Conservation (phyloP, 2,329 filamentous ascomycete genomes). For the Moelleriella libera region DNA sequence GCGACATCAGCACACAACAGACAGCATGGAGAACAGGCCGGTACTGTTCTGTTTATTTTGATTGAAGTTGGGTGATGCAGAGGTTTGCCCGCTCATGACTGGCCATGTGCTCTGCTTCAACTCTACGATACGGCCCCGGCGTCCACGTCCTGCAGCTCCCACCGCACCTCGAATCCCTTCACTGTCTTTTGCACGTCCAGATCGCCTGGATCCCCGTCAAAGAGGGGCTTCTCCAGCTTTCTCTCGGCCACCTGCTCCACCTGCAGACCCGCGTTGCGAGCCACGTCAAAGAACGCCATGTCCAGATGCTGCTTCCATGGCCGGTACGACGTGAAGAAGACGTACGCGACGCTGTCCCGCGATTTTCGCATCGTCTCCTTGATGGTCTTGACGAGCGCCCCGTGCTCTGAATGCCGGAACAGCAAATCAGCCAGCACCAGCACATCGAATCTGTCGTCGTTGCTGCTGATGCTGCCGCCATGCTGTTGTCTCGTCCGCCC, state of each 20-base stretch:
- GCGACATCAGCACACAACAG: too few relatives aligned
- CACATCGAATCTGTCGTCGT: constrained; percentile 48
- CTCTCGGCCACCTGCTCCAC: constrained; percentile 74
- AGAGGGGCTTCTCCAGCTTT: constrained; percentile 74
- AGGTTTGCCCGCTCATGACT: too few relatives aligned
- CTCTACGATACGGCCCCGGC: neutral
- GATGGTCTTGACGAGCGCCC: constrained; percentile 61
- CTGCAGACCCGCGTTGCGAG: constrained; percentile 52
- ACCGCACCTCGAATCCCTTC: constrained; percentile 61
- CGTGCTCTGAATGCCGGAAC: constrained; percentile 83
- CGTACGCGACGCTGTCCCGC: constrained; percentile 50
- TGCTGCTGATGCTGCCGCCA: too few relatives aligned
- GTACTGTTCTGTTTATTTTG: too few relatives aligned
- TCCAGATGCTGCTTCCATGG: constrained; percentile 83
- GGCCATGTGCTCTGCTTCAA: neutral
- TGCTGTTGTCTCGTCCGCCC: too few relatives aligned
- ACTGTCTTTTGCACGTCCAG: constrained; percentile 70
- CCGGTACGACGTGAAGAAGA: constrained; percentile 90
- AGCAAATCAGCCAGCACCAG: constrained; percentile 78
- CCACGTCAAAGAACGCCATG: constrained; percentile 72
- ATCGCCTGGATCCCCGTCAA: constrained; percentile 79
- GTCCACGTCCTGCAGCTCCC: constrained; percentile 22
- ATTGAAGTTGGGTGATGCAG: too few relatives aligned
- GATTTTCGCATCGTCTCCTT: constrained; percentile 46
- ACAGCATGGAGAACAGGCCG: too few relatives aligned